Evolutionary conservation across 2,329 filamentous ascomycete species (phyloP).

Genomic region (Fusarium clavum): DNA sequence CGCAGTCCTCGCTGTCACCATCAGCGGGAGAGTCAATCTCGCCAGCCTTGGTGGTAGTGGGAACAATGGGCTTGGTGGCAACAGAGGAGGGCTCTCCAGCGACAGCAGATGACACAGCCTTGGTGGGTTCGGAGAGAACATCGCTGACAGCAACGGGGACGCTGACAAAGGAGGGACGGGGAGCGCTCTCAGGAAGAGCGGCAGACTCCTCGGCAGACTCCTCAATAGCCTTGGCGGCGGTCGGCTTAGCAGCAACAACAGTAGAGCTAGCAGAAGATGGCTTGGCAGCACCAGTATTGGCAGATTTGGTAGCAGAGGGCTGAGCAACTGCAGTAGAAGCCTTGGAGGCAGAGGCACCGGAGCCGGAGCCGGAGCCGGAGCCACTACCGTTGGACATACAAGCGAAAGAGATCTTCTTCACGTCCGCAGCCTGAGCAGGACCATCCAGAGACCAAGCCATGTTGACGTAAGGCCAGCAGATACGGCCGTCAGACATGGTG

Average conservation of each 20-base stretch:
- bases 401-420: slow-evolving; percentile 65
- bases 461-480: slow-evolving; percentile 72
- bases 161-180: slow-evolving; percentile 36
- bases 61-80: slow-evolving; percentile 13
- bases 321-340: slow-evolving; percentile 17
- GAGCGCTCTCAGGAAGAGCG: slow-evolving; percentile 23
- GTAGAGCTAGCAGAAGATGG: slow-evolving; percentile 14
- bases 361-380: slow-evolving; percentile 4
- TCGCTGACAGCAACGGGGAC: slow-evolving; percentile 30
- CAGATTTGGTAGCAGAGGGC: slow-evolving; percentile 25
- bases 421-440: slow-evolving; percentile 36
- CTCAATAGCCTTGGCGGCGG: neutral
- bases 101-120: neutral
- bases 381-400: slow-evolving; percentile 51
- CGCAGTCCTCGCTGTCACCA: neutral
- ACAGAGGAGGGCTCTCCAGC: slow-evolving; percentile 19
- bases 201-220: slow-evolving; percentile 1
- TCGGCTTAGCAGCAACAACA: neutral
- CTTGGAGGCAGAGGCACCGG: slow-evolving; percentile 1
- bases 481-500: slow-evolving; percentile 65
- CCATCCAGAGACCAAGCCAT: slow-evolving; percentile 61
- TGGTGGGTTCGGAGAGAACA: slow-evolving; percentile 22
- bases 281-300: slow-evolving; percentile 14
- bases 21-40: neutral
- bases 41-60: neutral